These are phyloP conservation scores for Ogataea populi-albae DNA, from an alignment of 805 yeast species.

Conservation along the genomic window DNA sequence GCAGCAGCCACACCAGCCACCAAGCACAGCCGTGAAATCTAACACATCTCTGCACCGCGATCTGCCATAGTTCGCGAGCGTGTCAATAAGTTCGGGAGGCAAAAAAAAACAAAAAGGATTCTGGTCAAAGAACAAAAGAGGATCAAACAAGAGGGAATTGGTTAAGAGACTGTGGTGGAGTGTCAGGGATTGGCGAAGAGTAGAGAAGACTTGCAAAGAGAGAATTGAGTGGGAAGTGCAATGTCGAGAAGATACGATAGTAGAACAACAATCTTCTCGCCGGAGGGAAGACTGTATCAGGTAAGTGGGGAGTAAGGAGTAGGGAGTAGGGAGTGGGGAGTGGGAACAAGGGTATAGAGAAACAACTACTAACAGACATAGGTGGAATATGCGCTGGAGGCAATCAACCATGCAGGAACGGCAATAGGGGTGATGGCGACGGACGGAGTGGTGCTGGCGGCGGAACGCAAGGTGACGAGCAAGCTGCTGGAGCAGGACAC, in stretches of 20 bases:
- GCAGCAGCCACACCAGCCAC: too few species aligned
- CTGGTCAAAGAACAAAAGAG: too few species aligned
- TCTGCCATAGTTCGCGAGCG: too few species aligned
- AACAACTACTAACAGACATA: too few species aligned
- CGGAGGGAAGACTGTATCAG: conserved; percentile 97
- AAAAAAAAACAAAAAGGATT: conserved; percentile 8
- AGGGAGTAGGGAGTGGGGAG: too few species aligned
- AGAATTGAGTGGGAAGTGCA: too few species aligned
- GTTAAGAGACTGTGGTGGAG: too few species aligned
- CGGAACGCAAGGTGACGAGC: conserved; percentile 92
- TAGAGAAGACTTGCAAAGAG: too few species aligned
- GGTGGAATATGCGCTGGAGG: conserved; percentile 88
- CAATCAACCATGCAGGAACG: conserved; percentile 79
- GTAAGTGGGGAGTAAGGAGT: conserved; percentile 38
- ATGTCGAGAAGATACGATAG: conserved; percentile 98
- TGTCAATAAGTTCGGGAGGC: conserved; percentile 12
- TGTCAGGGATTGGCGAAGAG: too few species aligned
- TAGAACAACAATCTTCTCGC: conserved; percentile 97
- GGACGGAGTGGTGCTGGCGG: conserved; percentile 93
- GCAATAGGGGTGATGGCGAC: conserved; percentile 73
- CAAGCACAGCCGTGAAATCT: too few species aligned
- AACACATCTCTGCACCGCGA: too few species aligned
- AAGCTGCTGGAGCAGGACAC: conserved; percentile 92
- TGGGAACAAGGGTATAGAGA: conserved; percentile 1
- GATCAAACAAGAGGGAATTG: too few species aligned